Percentiles rank a stretch among this genome's conserved stretches.
phyloP scores from a whole-genome alignment of 805 yeast species.

The Yarrowia yakushimensis region DNA sequence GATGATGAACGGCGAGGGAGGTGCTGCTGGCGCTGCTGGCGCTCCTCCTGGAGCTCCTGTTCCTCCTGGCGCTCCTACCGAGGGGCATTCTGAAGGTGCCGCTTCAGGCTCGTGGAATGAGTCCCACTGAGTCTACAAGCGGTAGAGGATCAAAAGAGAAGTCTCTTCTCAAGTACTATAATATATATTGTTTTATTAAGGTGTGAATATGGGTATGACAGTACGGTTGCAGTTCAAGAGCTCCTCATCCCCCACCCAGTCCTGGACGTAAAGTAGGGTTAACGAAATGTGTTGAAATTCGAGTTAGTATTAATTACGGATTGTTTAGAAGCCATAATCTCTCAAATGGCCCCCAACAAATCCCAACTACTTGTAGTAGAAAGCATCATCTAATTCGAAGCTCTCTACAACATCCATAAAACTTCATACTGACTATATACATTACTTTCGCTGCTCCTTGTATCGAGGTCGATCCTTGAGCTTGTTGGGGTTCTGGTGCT shows the following conservation, averaged over 20 bases:
- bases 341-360: no score
- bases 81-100: not conserved
- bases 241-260: no score
- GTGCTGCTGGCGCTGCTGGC: not conserved
- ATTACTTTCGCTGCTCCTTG: constrained; percentile 38
- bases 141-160: not conserved
- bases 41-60: not conserved
- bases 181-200: not conserved
- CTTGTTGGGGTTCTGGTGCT: constrained; percentile 76
- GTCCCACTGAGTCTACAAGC: not conserved
- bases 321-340: no score
- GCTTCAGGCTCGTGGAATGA: not conserved
- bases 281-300: no score
- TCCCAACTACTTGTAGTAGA: no score
- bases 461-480: constrained; percentile 91
- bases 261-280: no score
- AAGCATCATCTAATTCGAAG: no score
- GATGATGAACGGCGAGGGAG: constrained; percentile 28
- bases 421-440: no score
- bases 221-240: no score
- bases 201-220: not conserved
- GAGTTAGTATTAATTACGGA: no score
- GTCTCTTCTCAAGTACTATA: not conserved
- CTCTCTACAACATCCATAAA: no score
- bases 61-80: not conserved